Base-by-base conservation (phyloP, 768 basidiomycete species). In the Boletus patriciae region DNA sequence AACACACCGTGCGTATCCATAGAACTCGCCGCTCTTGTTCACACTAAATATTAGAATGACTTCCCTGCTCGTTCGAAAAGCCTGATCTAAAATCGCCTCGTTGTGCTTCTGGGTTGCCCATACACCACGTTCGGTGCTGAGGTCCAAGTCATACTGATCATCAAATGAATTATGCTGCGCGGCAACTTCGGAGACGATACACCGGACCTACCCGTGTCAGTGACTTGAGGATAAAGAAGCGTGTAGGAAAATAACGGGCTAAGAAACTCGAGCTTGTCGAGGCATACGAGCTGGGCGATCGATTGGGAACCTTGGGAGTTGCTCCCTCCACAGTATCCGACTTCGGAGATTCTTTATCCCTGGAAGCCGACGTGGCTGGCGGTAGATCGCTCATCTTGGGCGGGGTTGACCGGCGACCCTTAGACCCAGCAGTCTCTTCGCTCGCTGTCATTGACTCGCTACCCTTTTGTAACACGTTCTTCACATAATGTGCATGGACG, bases 31-130 rank as follows among this genome's bases (percentile, higher is more conserved):
- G 54, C 89, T 90, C 69, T 89, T 92, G 74, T 98, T 98, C 18
- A 91, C 96, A 36, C 94, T 83, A 64, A 98, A 98, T 55, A 98
- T 85, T 43, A 98, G 80, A 65, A 80, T 90, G 4, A 98, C 95
- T 25, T 95, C 90, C 60, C 83, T 80, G 59, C 88, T 88, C 3
- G 93, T 97, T n/a, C 94, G 85, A 71, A 79, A 98, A 1, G 96
- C 95, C 70, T 92, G 92, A 62, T 98, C 94, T 16, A 97, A 77
- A 46, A 96, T 85, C 10, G 83, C 84, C 73, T 97, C 93, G 65
- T 96, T 97, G 74, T 96, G 94, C 62, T 78, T 81, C 73, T 98
- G 96, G 1, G 95, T 98, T 44, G 91, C 89, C 96, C 96, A 98
- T 2, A 90, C 52, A 1, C 90, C 88, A 15, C 80, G 81, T 67